phyloP scores from a whole-genome alignment of 805 yeast genomes.

The Lachancea fermentati region DNA sequence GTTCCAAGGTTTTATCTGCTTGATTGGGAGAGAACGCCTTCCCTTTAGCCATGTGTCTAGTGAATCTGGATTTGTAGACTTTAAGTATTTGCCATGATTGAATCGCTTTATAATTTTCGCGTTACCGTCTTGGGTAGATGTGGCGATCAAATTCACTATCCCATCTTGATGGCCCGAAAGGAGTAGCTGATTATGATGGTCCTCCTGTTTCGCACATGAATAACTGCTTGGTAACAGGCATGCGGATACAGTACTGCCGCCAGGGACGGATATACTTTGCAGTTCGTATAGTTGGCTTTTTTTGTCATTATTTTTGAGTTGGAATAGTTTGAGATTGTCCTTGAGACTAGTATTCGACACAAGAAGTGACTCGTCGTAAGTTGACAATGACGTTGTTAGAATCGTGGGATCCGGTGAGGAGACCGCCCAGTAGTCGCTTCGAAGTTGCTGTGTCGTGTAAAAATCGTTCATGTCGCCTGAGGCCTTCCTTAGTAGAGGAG shows the following conservation, averaged over 20 bases:
- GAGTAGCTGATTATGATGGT: conserved; percentile 24
- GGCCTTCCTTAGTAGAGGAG: conserved; percentile 22
- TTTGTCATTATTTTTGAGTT: neutral
- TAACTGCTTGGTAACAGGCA: conserved; percentile 12
- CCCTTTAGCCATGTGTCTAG: conserved; percentile 15
- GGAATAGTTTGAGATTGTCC: conserved; percentile 19
- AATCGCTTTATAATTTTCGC: conserved; percentile 77
- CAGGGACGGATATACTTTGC: conserved; percentile 26
- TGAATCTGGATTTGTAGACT: conserved; percentile 14
- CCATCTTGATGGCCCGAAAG: conserved; percentile 79
- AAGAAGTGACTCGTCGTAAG: conserved; percentile 14
- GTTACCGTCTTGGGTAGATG: conserved; percentile 41
- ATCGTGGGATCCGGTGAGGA: conserved; percentile 10
- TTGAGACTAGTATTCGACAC: conserved; percentile 13
- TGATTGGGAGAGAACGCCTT: conserved; percentile 16
- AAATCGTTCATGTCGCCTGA: conserved; percentile 28
- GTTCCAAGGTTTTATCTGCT: conserved; percentile 17
- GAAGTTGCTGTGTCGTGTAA: conserved; percentile 23
- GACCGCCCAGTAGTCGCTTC: conserved; percentile 24
- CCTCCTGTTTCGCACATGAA: conserved; percentile 7
- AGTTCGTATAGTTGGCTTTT: conserved; percentile 14
- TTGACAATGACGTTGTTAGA: conserved; percentile 11
- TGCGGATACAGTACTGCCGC: conserved; percentile 15
- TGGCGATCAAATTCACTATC: conserved; percentile 59
- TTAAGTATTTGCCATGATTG: conserved; percentile 67